Evolutionary conservation across 176 grass and related monocot species (phyloP), one percentile per base, ranked within the genome.

Genomic region (Oryza coarctata): DNA sequence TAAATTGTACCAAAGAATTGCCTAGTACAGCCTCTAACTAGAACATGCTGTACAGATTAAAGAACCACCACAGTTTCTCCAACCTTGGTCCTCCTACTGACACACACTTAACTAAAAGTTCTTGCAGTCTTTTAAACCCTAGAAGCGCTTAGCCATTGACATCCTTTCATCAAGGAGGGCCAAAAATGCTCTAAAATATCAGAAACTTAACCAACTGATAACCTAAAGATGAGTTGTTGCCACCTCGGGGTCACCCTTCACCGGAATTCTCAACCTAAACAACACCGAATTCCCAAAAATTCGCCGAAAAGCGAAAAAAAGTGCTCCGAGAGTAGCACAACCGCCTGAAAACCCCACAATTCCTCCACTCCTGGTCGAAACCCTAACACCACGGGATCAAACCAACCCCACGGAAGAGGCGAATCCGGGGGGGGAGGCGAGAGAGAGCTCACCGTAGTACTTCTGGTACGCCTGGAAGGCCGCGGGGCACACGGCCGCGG

Each of bases 401-500:
- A 22, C 6, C 13, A 43, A 68, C 15, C 29, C 9, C 27, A 12
- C 4, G 28, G 31, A n/a, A 0, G 44, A 55, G 75, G 35, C 57
- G 20, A 64, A 81, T 77, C 65, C 32, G 13, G 49, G 28, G 50
- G 38, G 45, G 26, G 58, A 38, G 38, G 2, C 7, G 43, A 9
- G 43, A 3, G 43, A 47, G 63, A 87, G 73, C 96, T 90, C 82
- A 99, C 96, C 87, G 77, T 87, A 92, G 87, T 95, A 99, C 76
- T 80, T 93, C 60, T 47, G 35, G 77, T 91, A 99, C 85, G 85
- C 69, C 70, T 95, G 84, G 63, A 90, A 84, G 76, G 90, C 94
- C 63, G 90, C 85, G 33, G 87, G 82, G 71, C 79, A 90, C 47
- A 78, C 63, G 52, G 82, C 55, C 26, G 43, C 63, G 44, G 89